These are phyloP conservation scores for Cystobasidiaceae sp. DNA, from an alignment of 1,284 basidiomycete genomes.

Conservation along the genomic window DNA sequence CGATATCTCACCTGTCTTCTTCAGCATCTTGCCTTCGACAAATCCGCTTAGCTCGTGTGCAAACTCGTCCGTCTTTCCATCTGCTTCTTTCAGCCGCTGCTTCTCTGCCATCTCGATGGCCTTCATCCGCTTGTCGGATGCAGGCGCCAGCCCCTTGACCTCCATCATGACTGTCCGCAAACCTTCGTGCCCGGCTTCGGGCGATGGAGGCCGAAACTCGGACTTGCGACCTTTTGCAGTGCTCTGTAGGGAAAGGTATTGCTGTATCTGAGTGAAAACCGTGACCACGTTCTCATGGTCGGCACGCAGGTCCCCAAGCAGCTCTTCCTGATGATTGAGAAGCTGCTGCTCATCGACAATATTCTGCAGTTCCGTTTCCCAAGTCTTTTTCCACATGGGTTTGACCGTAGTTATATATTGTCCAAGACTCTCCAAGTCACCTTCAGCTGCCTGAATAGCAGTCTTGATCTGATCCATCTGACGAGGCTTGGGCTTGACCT, in stretches of 20 bases:
- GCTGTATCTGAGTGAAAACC: constrained; percentile 69
- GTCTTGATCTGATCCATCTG: constrained; percentile 58
- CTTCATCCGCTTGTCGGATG: constrained; percentile 68
- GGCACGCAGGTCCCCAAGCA: constrained; percentile 79
- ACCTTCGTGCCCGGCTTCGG: constrained; percentile 51
- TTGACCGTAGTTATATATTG: constrained; percentile 83
- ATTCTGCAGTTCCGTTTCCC: constrained; percentile 91
- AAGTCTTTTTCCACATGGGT: constrained; percentile 98
- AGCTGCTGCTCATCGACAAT: constrained; percentile 97
- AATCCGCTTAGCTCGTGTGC: constrained; percentile 74
- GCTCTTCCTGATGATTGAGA: constrained; percentile 83
- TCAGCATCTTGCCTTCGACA: constrained; percentile 74
- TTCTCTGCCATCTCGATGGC: constrained; percentile 83
- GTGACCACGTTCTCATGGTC: constrained; percentile 82
- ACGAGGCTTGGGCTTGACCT: constrained; percentile 70
- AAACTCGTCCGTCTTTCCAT: constrained; percentile 67
- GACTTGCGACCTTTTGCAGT: constrained; percentile 15
- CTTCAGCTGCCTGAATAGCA: constrained; percentile 64
- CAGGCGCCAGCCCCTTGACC: constrained; percentile 72
- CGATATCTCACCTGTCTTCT: constrained; percentile 65
- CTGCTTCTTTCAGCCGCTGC: constrained; percentile 67
- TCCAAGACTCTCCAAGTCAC: constrained; percentile 70
- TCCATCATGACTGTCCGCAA: constrained; percentile 75
- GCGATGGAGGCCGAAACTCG: constrained; percentile 56
- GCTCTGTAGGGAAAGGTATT: constrained; percentile 31